Evolutionary conservation across 2,329 filamentous ascomycete genomes (phyloP), one percentile per base, ranked within the genome.

Genomic region (Coniochaeta sp.): DNA sequence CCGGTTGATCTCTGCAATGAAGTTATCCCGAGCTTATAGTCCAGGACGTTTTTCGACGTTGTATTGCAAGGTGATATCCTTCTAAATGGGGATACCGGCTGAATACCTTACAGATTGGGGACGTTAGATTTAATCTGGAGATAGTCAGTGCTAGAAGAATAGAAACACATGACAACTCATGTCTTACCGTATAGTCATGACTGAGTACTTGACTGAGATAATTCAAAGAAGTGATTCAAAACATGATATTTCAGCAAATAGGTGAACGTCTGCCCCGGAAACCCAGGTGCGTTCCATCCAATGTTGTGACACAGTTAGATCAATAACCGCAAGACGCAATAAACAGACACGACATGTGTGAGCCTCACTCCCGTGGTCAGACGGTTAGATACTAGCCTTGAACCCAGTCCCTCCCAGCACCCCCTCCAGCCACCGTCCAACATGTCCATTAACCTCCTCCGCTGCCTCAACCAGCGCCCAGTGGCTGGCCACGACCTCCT

Each of bases 391-490:
- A 36, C 54, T 56, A 28, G 54, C 14, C 54, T 56, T 34, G 7
- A 36, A 28, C 28, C 17, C 26, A 22, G 6, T 34, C 17, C 54
- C 30, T 1, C 34, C 70, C 26, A 78, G 60, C 50, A 87, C 79
- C 17, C 74, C 75, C 61, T 82, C 79, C 62, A 96, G 65, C 83
- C 92, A 96, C 60, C 81, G 78, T 60, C 77, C 79, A 65, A 96
- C 79, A 62, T 86, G 76, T 57, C 70, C 72, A 72, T 97, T 97
- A 3, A 91, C 84, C 66, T 88, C 84, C 24, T 80, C 82, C 0
- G 88, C 81, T 64, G 83, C 84, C 77, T 96, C 85, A 78, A 85
- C 87, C 70, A 96, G 75, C 54, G 88, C 90, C 93, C 93, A 98
- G 74, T 98, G 95, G 19, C 81, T 78, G 0, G 88, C 81, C 38